phyloP scores from a whole-genome alignment of 1,284 basidiomycete genomes.

The Austropuccinia psidii region DNA sequence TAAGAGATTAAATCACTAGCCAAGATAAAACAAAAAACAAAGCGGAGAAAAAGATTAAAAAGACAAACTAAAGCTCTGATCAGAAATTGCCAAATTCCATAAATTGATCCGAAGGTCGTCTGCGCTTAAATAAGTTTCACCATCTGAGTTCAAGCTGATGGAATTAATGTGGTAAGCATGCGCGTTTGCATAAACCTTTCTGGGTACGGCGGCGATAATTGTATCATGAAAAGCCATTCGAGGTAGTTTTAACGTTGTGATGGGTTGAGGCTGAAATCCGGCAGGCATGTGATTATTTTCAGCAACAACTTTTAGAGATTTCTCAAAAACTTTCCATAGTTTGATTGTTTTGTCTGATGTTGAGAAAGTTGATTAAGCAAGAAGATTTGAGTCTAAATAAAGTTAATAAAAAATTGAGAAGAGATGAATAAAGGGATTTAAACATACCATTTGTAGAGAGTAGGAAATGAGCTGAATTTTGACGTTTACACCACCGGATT shows the following conservation, averaged over 20 bases:
- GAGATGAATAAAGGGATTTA: background rate
- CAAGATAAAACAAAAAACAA: background rate
- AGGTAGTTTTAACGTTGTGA: slow-evolving; percentile 67
- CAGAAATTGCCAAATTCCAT: slow-evolving; percentile 97
- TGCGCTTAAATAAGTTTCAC: slow-evolving; percentile 97
- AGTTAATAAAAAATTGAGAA: slow-evolving; percentile 38
- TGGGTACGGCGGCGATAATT: slow-evolving; percentile 94
- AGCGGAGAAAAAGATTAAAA: background rate
- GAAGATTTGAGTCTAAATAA: background rate
- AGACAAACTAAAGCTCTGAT: slow-evolving; percentile 94
- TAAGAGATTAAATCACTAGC: background rate
- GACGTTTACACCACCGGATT: slow-evolving; percentile 99
- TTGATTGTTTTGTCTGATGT: slow-evolving; percentile 99
- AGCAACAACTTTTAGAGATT: slow-evolving; percentile 87
- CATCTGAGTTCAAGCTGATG: slow-evolving; percentile 97
- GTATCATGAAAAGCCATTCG: slow-evolving; percentile 90
- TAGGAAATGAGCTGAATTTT: slow-evolving; percentile 94
- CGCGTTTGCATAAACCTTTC: slow-evolving; percentile 98
- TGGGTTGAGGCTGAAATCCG: slow-evolving; percentile 46
- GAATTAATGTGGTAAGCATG: slow-evolving; percentile 99
- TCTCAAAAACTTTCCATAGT: slow-evolving; percentile 99
- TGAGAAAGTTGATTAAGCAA: background rate
- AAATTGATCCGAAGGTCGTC: slow-evolving; percentile 95
- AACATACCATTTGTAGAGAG: slow-evolving; percentile 69
- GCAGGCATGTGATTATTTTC: slow-evolving; percentile 72